phyloP scores from a whole-genome alignment of 345 rosid genomes.

The Eucalyptus tenuipes region DNA sequence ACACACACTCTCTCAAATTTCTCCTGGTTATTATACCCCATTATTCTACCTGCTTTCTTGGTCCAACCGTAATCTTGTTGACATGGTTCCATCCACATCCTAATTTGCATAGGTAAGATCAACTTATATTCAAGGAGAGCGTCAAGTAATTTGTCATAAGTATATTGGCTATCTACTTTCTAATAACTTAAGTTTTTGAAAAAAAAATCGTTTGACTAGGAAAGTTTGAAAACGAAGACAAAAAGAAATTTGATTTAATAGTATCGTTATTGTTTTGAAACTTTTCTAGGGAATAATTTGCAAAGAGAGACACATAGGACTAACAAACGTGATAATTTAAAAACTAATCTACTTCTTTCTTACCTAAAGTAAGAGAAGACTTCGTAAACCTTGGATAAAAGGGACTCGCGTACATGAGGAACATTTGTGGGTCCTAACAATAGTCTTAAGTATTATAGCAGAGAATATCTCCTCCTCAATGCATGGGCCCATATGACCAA shows the following conservation, averaged over 20 bases:
- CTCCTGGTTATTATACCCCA: neutral
- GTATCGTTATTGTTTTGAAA: neutral
- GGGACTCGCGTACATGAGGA: neutral
- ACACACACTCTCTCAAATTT: neutral
- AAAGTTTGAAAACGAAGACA: neutral
- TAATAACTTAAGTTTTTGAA: neutral
- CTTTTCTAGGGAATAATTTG: neutral
- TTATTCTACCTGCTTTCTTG: neutral
- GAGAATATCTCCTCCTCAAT: neutral
- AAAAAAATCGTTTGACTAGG: neutral
- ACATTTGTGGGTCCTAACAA: neutral
- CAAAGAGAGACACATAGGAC: neutral
- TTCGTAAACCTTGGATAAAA: neutral
- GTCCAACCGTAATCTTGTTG: neutral
- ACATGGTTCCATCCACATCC: neutral
- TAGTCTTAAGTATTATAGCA: neutral
- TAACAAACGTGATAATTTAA: neutral
- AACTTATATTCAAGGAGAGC: neutral
- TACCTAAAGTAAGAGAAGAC: neutral
- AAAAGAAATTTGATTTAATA: neutral
- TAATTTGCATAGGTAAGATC: neutral
- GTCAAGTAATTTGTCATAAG: neutral
- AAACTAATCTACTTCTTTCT: neutral
- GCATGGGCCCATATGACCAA: neutral
- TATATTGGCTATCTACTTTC: neutral